Conservation (phyloP, 495 filamentous ascomycete species). For the Evernia prunastri region DNA sequence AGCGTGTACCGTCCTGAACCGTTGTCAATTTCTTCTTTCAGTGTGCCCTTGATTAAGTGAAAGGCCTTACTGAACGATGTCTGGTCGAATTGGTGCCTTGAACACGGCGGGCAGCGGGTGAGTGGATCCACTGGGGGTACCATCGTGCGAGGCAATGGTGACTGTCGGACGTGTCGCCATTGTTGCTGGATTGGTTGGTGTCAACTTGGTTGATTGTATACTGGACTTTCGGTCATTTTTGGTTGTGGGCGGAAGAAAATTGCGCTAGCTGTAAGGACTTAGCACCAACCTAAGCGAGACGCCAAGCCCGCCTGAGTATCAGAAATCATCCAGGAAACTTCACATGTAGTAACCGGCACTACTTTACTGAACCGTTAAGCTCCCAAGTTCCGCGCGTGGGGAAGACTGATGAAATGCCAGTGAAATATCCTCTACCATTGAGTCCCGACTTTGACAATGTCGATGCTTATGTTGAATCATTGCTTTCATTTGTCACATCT, state of each 20-base stretch:
- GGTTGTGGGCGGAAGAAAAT: slow-evolving; percentile 2
- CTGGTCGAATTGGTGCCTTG: slow-evolving; percentile 89
- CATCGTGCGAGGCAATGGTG: slow-evolving; percentile 88
- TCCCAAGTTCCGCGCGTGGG: neutral
- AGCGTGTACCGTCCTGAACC: slow-evolving; percentile 72
- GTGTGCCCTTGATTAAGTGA: slow-evolving; percentile 1
- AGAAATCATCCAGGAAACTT: neutral
- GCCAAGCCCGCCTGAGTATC: neutral
- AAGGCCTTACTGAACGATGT: slow-evolving; percentile 82
- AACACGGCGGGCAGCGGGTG: slow-evolving; percentile 92
- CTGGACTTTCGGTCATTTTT: neutral
- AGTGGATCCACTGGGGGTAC: slow-evolving; percentile 77
- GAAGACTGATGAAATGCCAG: slow-evolving; percentile 1
- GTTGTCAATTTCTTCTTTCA: slow-evolving; percentile 32
- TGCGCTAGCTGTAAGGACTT: slow-evolving; percentile 8
- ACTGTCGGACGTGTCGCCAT: slow-evolving; percentile 95
- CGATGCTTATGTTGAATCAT: slow-evolving; percentile 69
- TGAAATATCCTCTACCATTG: slow-evolving; percentile 45
- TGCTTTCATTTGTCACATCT: slow-evolving; percentile 68
- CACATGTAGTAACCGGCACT: neutral
- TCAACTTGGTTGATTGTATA: slow-evolving; percentile 1
- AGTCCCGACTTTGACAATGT: slow-evolving; percentile 47
- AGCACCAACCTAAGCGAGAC: slow-evolving; percentile 1
- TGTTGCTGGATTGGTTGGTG: slow-evolving; percentile 37
- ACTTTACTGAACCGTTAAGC: neutral